Evolutionary conservation across 495 filamentous ascomycete genomes (phyloP).

Genomic region (Penicillium coprophilum): DNA sequence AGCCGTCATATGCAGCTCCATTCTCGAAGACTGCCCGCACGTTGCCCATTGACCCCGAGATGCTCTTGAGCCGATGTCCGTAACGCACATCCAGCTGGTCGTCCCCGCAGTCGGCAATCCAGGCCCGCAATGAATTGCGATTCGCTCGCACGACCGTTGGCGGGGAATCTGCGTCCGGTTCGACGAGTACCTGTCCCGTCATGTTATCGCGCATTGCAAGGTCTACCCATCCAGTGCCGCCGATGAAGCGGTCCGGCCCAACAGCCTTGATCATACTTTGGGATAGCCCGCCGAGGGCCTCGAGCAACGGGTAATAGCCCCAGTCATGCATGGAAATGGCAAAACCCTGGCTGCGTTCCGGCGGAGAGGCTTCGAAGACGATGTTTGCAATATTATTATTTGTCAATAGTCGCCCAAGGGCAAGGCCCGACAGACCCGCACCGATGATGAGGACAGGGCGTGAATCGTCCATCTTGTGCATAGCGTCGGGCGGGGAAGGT

Average conservation of each 20-base stretch:
- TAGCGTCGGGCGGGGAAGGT: neutral
- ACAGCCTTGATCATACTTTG: constrained; percentile 8
- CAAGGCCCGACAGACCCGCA: constrained; percentile 51
- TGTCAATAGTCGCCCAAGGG: constrained; percentile 40
- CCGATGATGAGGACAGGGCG: constrained; percentile 54
- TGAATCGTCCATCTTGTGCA: constrained; percentile 7
- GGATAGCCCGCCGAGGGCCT: constrained; percentile 10
- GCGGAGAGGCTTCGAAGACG: constrained; percentile 15
- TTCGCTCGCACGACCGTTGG: constrained; percentile 13
- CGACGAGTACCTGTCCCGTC: constrained; percentile 26
- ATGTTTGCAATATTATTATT: constrained; percentile 17
- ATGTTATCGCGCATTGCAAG: neutral
- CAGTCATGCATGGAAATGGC: constrained; percentile 19
- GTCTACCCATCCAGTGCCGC: constrained; percentile 17
- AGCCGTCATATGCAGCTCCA: constrained; percentile 9
- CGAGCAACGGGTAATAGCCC: constrained; percentile 12
- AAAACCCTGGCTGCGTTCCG: constrained; percentile 15
- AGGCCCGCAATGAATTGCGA: constrained; percentile 14
- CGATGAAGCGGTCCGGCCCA: constrained; percentile 16
- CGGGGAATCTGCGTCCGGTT: constrained; percentile 6
- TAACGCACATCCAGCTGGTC: constrained; percentile 15
- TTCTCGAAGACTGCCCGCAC: constrained; percentile 10
- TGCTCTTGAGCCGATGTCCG: constrained; percentile 7
- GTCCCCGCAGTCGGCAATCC: constrained; percentile 13
- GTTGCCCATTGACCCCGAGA: neutral